Evolutionary conservation across 768 basidiomycete species (phyloP).

Genomic region (Phlebiopsis gigantea): DNA sequence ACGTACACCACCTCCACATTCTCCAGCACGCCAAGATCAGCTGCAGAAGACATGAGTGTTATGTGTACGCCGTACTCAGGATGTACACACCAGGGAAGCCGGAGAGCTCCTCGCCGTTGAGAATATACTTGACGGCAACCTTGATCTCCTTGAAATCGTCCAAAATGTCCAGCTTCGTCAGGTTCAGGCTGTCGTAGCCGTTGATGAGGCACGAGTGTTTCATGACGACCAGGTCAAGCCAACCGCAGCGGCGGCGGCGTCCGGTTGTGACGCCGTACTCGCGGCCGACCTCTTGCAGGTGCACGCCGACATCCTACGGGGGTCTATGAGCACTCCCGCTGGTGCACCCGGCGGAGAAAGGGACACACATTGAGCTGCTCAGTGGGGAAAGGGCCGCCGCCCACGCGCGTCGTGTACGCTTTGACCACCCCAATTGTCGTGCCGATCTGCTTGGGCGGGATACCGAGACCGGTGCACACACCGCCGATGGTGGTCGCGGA

Average conservation of each 20-base stretch:
- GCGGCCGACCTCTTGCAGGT: constrained; percentile 88
- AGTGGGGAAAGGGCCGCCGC: constrained; percentile 97
- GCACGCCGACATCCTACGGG: constrained; percentile 67
- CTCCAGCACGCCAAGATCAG: constrained; percentile 79
- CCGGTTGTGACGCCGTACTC: constrained; percentile 95
- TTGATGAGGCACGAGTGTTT: constrained; percentile 91
- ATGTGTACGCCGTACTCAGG: background rate
- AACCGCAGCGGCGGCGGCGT: constrained; percentile 87
- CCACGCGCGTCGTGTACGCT: constrained; percentile 97
- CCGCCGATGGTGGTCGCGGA: constrained; percentile 92
- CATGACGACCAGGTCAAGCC: constrained; percentile 96
- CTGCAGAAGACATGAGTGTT: constrained; percentile 30
- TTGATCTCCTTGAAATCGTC: constrained; percentile 84
- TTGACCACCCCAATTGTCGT: constrained; percentile 90
- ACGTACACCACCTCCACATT: constrained; percentile 82
- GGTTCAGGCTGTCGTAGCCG: constrained; percentile 88
- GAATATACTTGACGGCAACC: constrained; percentile 72
- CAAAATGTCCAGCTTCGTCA: constrained; percentile 94
- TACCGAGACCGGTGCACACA: constrained; percentile 95
- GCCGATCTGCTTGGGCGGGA: constrained; percentile 88
- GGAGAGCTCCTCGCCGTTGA: constrained; percentile 70
- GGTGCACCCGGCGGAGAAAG: background rate
- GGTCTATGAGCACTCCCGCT: background rate
- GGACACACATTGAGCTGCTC: constrained; percentile 81
- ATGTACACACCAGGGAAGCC: constrained; percentile 77